Conservation (phyloP, 257 asterid species). For the Lantana camara region DNA sequence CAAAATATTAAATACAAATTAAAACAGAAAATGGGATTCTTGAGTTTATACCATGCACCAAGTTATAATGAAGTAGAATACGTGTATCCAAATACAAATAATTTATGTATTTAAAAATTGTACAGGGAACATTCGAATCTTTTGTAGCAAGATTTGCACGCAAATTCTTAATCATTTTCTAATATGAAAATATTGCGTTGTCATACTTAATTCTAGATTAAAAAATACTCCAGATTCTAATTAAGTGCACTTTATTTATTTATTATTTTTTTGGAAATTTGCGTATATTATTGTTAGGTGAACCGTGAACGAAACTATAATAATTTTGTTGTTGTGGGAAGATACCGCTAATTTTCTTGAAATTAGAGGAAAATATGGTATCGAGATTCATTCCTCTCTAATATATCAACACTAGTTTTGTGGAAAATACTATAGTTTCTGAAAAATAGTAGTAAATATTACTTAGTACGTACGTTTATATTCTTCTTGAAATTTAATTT, state of each 20-base stretch:
- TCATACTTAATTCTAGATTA: conserved; percentile 6
- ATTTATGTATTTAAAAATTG: neutral
- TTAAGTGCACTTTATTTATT: neutral
- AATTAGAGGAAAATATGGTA: too few relatives aligned
- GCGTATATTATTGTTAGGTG: conserved; percentile 21
- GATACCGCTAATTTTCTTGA: too few relatives aligned
- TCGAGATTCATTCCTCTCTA: too few relatives aligned
- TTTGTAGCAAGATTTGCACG: conserved; percentile 14
- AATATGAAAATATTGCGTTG: neutral
- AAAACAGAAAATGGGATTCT: too few relatives aligned
- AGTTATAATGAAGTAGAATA: neutral
- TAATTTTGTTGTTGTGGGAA: too few relatives aligned
- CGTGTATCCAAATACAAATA: neutral
- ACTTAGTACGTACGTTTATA: too few relatives aligned
- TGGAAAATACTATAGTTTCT: too few relatives aligned
- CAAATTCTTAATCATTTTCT: neutral
- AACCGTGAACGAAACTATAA: conserved; percentile 20
- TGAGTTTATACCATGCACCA: too few relatives aligned
- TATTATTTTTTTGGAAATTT: conserved; percentile 16
- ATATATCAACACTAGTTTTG: too few relatives aligned
- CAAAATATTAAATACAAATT: too few relatives aligned
- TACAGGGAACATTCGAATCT: conserved; percentile 20
- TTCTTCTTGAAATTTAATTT: too few relatives aligned
- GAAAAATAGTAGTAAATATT: too few relatives aligned
- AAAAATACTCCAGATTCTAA: neutral